Conservation (phyloP, 305 asterid genomes). For the Fraxinus latifolia region DNA sequence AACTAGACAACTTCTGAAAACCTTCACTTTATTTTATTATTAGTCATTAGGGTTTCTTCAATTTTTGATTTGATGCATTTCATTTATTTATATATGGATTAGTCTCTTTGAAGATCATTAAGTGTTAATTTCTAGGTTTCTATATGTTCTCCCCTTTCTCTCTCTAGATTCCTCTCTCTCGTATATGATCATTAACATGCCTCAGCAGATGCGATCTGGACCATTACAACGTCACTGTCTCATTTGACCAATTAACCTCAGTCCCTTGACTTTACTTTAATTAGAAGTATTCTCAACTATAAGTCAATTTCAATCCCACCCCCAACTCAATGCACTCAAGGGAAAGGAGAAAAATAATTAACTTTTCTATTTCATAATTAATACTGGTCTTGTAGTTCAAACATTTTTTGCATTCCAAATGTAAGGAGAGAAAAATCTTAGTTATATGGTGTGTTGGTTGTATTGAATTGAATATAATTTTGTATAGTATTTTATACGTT, state of each 20-base stretch:
- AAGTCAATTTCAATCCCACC: not conserved
- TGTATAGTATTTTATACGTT: not conserved
- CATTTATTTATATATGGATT: no score
- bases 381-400: not conserved
- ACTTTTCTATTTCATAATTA: not conserved
- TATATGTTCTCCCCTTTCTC: not conserved
- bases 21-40: no score
- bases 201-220: conserved; percentile 9
- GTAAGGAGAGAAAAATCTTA: not conserved
- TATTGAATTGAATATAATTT: not conserved
- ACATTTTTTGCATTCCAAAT: not conserved
- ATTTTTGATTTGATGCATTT: no score
- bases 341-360: not conserved
- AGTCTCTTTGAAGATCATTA: not conserved
- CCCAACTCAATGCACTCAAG: not conserved
- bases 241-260: conserved; percentile 12
- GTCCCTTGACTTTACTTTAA: not conserved
- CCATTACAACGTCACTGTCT: conserved; percentile 18
- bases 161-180: not conserved
- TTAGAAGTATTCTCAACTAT: not conserved
- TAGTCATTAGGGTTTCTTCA: no score
- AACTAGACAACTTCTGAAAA: no score
- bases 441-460: not conserved
- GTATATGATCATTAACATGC: not conserved
- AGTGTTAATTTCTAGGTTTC: not conserved